Evolutionary conservation across 345 rosid genomes (phyloP).

Genomic region (Syzygium aromaticum): DNA sequence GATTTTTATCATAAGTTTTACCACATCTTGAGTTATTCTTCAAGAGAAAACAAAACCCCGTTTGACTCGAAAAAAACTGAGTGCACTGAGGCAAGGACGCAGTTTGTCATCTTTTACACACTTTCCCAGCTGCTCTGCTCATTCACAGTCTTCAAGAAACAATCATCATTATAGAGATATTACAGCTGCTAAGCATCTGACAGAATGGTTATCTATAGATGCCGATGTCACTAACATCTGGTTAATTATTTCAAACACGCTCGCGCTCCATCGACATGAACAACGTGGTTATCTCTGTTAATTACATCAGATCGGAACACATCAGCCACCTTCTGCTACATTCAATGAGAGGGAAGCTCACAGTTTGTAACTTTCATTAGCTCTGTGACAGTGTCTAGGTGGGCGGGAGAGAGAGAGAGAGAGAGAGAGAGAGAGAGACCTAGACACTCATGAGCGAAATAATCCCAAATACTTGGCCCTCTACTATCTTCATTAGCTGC

Average conservation of each 20-base stretch:
- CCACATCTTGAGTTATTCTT: neutral
- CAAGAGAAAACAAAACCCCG: neutral
- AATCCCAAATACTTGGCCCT: constrained; percentile 21
- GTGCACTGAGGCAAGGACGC: neutral
- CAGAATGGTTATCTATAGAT: neutral
- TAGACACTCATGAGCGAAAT: neutral
- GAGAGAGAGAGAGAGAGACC: neutral
- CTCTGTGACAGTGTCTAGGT: neutral
- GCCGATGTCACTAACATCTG: neutral
- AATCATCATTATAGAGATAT: neutral
- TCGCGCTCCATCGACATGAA: neutral
- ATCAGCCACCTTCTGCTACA: neutral
- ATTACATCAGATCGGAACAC: neutral
- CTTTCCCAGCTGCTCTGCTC: neutral
- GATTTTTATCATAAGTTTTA: too few relatives aligned
- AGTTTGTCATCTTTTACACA: neutral
- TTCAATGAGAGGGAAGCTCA: neutral
- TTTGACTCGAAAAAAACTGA: neutral
- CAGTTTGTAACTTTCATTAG: neutral
- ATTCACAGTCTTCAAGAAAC: neutral
- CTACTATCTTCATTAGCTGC: constrained; percentile 13
- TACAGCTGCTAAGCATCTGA: neutral
- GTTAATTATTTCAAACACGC: neutral
- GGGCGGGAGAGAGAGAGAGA: neutral
- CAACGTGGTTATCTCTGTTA: neutral